Evolutionary conservation across 2,329 filamentous ascomycete genomes (phyloP).

Genomic region (Cordyceps pruinosa): DNA sequence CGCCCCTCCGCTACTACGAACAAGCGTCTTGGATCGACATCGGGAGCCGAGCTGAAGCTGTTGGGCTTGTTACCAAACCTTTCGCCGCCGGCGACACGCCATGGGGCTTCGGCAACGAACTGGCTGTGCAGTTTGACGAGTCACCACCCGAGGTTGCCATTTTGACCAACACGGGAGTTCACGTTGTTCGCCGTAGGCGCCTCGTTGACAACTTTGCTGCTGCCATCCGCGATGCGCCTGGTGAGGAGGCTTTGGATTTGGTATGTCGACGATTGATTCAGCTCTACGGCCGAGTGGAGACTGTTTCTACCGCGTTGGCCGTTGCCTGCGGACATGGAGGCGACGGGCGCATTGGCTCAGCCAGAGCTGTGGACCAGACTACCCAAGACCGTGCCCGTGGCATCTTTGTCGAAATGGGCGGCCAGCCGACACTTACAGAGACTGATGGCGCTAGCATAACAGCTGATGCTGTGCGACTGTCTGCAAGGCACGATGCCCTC

Average conservation of each 20-base stretch:
- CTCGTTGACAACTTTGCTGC: constrained; percentile 89
- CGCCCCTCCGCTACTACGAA: constrained; percentile 62
- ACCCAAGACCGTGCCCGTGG: constrained; percentile 79
- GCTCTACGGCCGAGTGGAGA: constrained; percentile 82
- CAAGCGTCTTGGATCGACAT: constrained; percentile 69
- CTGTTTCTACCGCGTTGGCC: constrained; percentile 81
- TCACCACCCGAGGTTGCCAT: constrained; percentile 78
- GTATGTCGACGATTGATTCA: constrained; percentile 79
- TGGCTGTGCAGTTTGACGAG: constrained; percentile 91
- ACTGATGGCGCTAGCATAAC: constrained; percentile 63
- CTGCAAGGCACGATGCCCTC: constrained; percentile 81
- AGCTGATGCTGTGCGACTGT: constrained; percentile 78
- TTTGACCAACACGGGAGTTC: constrained; percentile 83
- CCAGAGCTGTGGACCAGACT: constrained; percentile 73
- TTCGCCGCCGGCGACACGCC: constrained; percentile 64
- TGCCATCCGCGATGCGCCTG: constrained; percentile 64
- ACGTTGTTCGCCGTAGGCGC: constrained; percentile 74
- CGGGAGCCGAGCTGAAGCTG: constrained; percentile 64
- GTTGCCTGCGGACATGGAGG: constrained; percentile 92
- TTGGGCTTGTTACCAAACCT: constrained; percentile 67
- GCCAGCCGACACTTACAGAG: constrained; percentile 77
- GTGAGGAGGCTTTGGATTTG: constrained; percentile 72
- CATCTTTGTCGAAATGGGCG: constrained; percentile 87
- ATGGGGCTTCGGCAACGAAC: constrained; percentile 84
- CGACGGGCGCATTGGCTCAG: constrained; percentile 63